Percentiles rank a stretch among this genome's conserved stretches.
Conservation (phyloP, 164 flowering plant species). For the Umbilicus rupestris region DNA sequence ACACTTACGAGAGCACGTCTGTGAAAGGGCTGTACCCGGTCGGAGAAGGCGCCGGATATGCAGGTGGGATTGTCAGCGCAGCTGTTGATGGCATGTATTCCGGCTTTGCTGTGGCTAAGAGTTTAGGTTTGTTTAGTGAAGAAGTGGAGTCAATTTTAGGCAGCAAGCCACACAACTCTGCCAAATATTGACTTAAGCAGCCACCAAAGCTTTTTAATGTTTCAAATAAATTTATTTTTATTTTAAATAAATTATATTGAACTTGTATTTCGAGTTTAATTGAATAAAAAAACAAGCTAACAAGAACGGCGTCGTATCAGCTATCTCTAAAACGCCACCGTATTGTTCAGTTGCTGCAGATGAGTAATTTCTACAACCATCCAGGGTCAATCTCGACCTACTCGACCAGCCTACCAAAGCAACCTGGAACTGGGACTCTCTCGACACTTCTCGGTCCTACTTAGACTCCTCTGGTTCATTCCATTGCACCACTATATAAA, state of each 20-base stretch:
- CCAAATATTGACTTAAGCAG: conserved; percentile 51
- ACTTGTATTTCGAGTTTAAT: too few species aligned
- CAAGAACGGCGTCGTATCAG: too few species aligned
- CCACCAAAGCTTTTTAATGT: too few species aligned
- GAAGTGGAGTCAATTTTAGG: conserved; percentile 59
- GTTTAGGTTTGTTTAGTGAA: conserved; percentile 37
- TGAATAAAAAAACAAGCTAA: too few species aligned
- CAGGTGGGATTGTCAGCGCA: conserved; percentile 97
- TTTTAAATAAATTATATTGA: too few species aligned
- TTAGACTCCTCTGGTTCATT: neutral
- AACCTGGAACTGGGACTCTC: neutral
- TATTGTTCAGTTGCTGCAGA: neutral
- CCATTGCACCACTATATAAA: conserved; percentile 1
- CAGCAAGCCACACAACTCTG: conserved; percentile 55
- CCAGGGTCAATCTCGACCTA: neutral
- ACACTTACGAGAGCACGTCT: conserved; percentile 71
- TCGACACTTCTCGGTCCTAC: neutral
- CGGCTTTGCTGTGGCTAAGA: conserved; percentile 81
- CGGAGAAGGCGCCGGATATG: conserved; percentile 99
- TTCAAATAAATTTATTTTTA: too few species aligned
- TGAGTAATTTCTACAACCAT: neutral
- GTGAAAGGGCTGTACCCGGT: conserved; percentile 79
- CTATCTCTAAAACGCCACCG: neutral
- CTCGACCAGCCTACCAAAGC: neutral
- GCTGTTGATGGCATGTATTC: conserved; percentile 94